Percentiles rank a stretch among this genome's conserved stretches.
Conservation (phyloP, 768 basidiomycete species). For the Psilocybe cubensis region DNA sequence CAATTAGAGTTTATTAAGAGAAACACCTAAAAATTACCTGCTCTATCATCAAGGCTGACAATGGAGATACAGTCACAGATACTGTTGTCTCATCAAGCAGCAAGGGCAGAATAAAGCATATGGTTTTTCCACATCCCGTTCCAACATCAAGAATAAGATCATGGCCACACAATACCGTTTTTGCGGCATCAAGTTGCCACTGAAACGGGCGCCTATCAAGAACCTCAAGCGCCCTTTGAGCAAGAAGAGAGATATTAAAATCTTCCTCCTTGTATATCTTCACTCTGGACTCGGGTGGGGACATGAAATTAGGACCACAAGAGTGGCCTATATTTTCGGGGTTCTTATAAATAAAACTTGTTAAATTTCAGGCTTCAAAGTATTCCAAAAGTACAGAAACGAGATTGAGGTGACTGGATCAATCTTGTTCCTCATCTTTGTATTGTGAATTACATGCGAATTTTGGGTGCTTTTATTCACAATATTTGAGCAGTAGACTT, state of each 20-base stretch:
- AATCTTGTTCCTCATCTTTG: too few species aligned
- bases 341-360: neutral
- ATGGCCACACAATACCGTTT: conserved; percentile 18
- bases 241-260: neutral
- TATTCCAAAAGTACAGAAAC: too few species aligned
- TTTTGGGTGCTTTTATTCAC: too few species aligned
- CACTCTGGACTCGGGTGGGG: neutral
- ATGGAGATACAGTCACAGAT: conserved; percentile 16
- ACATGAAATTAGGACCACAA: neutral
- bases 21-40: conserved; percentile 20
- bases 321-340: neutral
- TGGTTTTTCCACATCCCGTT: conserved; percentile 17
- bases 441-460: too few species aligned
- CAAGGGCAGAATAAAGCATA: conserved; percentile 16
- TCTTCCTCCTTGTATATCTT: neutral
- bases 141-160: conserved; percentile 26
- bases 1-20: neutral
- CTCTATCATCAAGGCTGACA: conserved; percentile 26
- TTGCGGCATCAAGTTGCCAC: conserved; percentile 23
- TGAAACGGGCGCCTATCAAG: neutral
- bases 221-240: neutral
- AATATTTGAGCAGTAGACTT: too few species aligned
- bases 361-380: too few species aligned
- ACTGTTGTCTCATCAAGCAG: conserved; percentile 19
- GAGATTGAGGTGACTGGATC: too few species aligned